Conservation (phyloP, 2,329 filamentous ascomycete genomes). For the Aspergillaceae sp. region DNA sequence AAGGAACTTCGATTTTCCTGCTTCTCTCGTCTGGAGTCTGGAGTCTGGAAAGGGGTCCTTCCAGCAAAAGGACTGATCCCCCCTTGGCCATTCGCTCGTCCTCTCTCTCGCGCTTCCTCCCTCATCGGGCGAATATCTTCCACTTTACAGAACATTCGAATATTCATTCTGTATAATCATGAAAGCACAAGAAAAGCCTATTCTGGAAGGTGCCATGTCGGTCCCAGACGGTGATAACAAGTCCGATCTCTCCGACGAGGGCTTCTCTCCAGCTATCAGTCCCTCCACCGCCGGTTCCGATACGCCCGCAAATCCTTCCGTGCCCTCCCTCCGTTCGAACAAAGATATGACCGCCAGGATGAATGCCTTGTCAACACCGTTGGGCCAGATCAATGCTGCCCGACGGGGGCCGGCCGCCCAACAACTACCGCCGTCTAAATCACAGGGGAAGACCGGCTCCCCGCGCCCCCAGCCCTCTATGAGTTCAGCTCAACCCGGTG, state of each 20-base stretch:
- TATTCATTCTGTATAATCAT: conserved; percentile 4
- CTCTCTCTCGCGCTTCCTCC: too few relatives aligned
- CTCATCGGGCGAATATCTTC: too few relatives aligned
- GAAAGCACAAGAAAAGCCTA: conserved; percentile 13
- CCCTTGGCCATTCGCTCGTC: too few relatives aligned
- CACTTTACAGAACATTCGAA: too few relatives aligned
- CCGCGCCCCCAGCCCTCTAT: conserved; percentile 24
- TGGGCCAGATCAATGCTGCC: conserved; percentile 66
- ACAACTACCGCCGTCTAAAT: too few relatives aligned
- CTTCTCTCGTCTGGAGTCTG: too few relatives aligned
- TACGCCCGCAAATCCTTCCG: conserved; percentile 8
- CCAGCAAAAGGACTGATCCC: too few relatives aligned
- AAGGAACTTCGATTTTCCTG: too few relatives aligned
- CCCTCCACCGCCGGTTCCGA: conserved; percentile 24
- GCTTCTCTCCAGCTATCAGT: conserved; percentile 14
- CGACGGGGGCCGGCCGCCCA: conserved; percentile 33
- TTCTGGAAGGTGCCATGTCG: conserved; percentile 13
- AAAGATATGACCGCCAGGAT: conserved; percentile 40
- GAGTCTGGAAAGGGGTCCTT: too few relatives aligned
- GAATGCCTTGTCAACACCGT: conserved; percentile 73
- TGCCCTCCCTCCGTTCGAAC: conserved; percentile 19
- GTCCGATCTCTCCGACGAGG: conserved; percentile 14
- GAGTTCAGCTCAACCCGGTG: conserved; percentile 37
- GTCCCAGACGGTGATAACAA: conserved; percentile 12
- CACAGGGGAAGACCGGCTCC: background rate